These are phyloP conservation scores for Kentomonas sorsogonicus DNA, from an alignment of 208 protist genomes.

Conservation along the genomic window DNA sequence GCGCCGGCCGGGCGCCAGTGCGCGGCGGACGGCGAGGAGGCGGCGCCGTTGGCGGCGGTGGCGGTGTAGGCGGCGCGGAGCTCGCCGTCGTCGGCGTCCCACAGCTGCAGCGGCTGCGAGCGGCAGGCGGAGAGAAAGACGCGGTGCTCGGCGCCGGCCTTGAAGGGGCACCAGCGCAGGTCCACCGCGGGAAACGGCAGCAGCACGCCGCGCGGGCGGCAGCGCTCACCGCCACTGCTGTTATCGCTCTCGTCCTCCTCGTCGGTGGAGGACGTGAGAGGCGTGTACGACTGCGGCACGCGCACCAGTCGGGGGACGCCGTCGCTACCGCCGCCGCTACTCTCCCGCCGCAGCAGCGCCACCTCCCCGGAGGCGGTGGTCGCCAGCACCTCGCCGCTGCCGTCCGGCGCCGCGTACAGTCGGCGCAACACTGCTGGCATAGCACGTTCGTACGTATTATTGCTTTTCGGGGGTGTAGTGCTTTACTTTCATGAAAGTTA, in stretches of 20 bases:
- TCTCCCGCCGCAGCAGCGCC: constrained; percentile 13
- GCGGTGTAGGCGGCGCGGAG: constrained; percentile 69
- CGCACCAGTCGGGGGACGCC: background rate
- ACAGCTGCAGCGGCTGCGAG: constrained; percentile 69
- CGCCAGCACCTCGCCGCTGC: constrained; percentile 32
- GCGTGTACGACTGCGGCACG: constrained; percentile 4
- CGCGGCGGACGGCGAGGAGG: constrained; percentile 39
- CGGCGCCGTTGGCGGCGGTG: constrained; percentile 45
- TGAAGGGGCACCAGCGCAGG: constrained; percentile 76
- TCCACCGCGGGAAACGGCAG: constrained; percentile 67
- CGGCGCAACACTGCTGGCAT: too few species aligned
- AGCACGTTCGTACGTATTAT: too few species aligned
- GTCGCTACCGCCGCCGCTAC: background rate
- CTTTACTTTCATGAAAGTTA: too few species aligned
- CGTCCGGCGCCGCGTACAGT: constrained; percentile 56
- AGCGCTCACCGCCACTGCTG: constrained; percentile 3
- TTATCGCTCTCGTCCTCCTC: background rate
- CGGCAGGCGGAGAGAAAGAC: constrained; percentile 50
- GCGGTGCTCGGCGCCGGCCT: constrained; percentile 29
- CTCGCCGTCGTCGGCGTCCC: constrained; percentile 55
- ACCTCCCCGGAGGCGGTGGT: constrained; percentile 25
- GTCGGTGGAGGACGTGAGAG: constrained; percentile 6
- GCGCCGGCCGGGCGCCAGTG: constrained; percentile 31
- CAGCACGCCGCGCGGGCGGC: constrained; percentile 27
- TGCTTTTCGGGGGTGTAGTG: too few species aligned